Base-by-base conservation (phyloP, 345 rosid genomes). In the Draba incana region DNA sequence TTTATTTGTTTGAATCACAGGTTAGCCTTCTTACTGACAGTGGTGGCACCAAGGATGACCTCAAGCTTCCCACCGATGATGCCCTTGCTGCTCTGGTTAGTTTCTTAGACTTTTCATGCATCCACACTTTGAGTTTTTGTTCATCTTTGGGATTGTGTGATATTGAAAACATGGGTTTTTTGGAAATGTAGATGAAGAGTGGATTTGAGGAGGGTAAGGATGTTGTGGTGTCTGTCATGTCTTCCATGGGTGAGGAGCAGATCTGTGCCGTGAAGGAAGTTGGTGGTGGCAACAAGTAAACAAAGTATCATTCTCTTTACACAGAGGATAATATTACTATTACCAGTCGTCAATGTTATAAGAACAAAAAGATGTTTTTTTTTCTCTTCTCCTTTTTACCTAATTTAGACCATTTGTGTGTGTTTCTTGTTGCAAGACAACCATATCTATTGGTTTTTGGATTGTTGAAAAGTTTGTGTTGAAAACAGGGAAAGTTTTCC, bases 201-300 rank as follows among this genome's bases (percentile, higher is more conserved):
- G 93, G 93, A 66, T 84, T 85, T 62, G 84, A 67, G 6, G 90
- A 85, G 45, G 96, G 93, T 2, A 87, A 84, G 68, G 93, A 89
- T 74, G 84, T 90, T 43, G 89, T 88, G 41, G 93, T 90, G 72
- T 44, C 84, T 41, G 94, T 90, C 59, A 88, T 87, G 97, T 84
- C 85, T 69, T 75, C 97, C 43, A 90, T 90, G 97, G 97, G 97
- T 41, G 94, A 90, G 82, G 97, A 90, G 85, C 97, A 87, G 84
- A 87, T 90, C 71, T 81, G 87, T 71, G 85, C 88, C 69, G 80
- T 86, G 5, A 90, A 87, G 84, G 94, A 89, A 74, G 82, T 89
- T 78, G 96, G 93, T 58, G 78, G 74, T 45, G 69, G 46, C 64
- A 57, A 86, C 64, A 57, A 86, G 90, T 44, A 89, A 81, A 31